Evolutionary conservation across 495 filamentous ascomycete species (phyloP), one percentile per base, ranked within the genome.

Genomic region (Hapsidospora chrysogenum): DNA sequence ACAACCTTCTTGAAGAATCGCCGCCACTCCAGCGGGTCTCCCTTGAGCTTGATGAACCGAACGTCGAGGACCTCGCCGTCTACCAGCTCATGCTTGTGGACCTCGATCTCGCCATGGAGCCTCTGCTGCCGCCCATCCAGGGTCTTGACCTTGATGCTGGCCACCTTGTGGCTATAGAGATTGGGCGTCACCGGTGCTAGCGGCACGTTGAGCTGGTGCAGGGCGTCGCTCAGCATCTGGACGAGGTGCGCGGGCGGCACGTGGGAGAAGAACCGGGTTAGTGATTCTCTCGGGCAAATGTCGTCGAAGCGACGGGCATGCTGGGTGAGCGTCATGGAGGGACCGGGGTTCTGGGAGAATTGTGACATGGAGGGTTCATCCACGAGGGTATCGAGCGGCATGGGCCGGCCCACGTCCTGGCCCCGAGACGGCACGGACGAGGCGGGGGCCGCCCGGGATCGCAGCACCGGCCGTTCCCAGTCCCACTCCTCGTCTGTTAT

Each of bases 11-110:
- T 99, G 66, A 99, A 99, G 50, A 99, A 87, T 33, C 89, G 67
- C 37, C 89, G 68, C 89, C 89, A 99, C 65, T 95, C 89, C 20
- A 99, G 54, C 9, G 92, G 92, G 63, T 99, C 89, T 9, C 92
- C 89, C 58, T 92, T 92, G 26, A 77, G 69, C 56, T 99, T 99
- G 42, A 92, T 68, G 53, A 99, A 96, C 38, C 83, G 65, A 9
- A 94, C 80, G 57, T 95, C 85, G 30, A 87, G 63, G 36, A 94
- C 47, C 47, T 72, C 68, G 9, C 55, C 58, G 37, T 66, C 71
- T 3, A 61, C 56, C 26, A 60, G 39, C 22, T 47, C 36, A 33
- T 82, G 70, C 50, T 64, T 71, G 48, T 92, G 83, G 16, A 95
- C 70, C 10, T 85, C 53, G 25, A 96, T 74, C 44, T 85, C 81